Base-by-base conservation (phyloP, 2,329 filamentous ascomycete species). In the Clonostachys rosea region DNA sequence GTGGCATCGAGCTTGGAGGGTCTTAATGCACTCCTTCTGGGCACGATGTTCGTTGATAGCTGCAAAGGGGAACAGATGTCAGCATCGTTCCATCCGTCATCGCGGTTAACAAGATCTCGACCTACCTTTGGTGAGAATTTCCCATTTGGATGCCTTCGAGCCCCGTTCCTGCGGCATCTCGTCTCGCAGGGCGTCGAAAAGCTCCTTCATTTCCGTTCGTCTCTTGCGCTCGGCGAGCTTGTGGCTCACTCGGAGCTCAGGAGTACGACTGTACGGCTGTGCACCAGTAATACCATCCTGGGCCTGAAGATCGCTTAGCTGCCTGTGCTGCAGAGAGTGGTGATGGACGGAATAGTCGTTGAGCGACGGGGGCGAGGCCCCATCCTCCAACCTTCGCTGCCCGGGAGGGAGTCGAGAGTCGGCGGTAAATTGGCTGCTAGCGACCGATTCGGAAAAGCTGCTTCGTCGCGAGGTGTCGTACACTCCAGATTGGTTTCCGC, bases 61-160 rank as follows among this genome's bases (percentile, higher is more conserved):
- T 51, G 39, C 17, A 30, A 5, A 13, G 13, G 24, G 24, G 10
- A 30, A 30, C 3, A 30, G 2, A 30, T 16, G 16, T 42, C 40
- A 34, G 10, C 24, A 30, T 30, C 24, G 9, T 9, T 30, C 9
- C 24, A 9, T 10, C 24, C 24, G 24, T 30, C 24, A 16, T 10
- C 7, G 3, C 20, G 13, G 13, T 13, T 10, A 35, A 14, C 9
- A 20, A 40, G 30, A n/a, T 24, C 6, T 7, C 18, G 6, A 62
- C 76, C 52, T 70, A 91, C 89, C 87, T 74, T 92, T 92, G 4
- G 87, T 91, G 14, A 95, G 63, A 43, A 92, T 91, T 57, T 95
- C 89, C 89, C 89, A 95, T 57, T 95, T 95, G 55, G 87, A 91
- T 1, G 89, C 89, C 63, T 94, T 95, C 20, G 86, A 86, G 2